Evolutionary conservation across 176 grass and related monocot genomes (phyloP), one percentile per base, ranked within the genome.

Genomic region (Zizania latifolia): DNA sequence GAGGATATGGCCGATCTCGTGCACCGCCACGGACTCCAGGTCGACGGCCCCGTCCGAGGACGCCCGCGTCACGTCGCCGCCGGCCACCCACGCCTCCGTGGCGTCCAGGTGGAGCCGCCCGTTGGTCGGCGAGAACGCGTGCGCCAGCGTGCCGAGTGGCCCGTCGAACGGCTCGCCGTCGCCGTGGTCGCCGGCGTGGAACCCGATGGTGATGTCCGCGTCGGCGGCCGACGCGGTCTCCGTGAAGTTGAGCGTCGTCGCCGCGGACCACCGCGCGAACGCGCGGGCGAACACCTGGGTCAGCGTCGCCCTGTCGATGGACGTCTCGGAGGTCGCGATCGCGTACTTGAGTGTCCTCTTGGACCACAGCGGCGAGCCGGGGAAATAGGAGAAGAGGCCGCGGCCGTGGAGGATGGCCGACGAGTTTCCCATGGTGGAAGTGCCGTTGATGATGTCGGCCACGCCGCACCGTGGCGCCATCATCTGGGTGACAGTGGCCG

Each of bases 71-170:
- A 85, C 79, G 62, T 91, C 88, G 36, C 83, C 83, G 3, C 36
- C 43, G 1, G 86, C 90, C 29, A 93, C 83, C 94, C 94, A 97
- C 6, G 83, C n/a, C n/a, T n/a, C n/a, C n/a, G n/a, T n/a, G n/a
- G n/a, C n/a, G n/a, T n/a, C n/a, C n/a, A n/a, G n/a, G 81, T 97
- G 90, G 75, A 97, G 86, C 65, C 94, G 78, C 33, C 94, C 94
- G 38, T 93, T 61, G 0, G 78, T 87, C 6, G 94, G 94, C 24
- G 94, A 97, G 88, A 97, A 97, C n/a, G 94, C 90, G 76, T 97
- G 94, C 23, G 90, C 88, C 58, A 97, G 80, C 77, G 83, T 93
- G 50, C 90, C 94, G 7, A 93, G 87, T 0, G 84, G 77, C 35
- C 94, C 90, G 65, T 97, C 94, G 82, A 97, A 97, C 10, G 74